Evolutionary conservation across 176 grass and related monocot species (phyloP).

Genomic region (Aegilops sharonensis): DNA sequence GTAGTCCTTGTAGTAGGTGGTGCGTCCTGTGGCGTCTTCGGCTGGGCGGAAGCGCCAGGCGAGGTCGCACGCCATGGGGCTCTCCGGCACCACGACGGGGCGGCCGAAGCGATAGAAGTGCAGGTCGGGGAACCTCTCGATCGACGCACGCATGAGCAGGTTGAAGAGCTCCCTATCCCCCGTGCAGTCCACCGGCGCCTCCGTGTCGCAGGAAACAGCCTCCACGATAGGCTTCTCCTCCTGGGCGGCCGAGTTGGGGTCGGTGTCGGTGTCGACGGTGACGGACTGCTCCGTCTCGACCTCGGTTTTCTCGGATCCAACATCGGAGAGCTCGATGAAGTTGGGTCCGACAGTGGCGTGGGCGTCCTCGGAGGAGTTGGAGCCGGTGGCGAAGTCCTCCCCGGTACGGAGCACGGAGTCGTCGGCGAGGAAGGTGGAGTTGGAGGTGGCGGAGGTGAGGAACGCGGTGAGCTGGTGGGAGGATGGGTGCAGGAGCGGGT

Average conservation of each 20-base stretch:
- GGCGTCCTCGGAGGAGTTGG: conserved; percentile 1
- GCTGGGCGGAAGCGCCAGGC: conserved; percentile 92
- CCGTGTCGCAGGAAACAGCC: conserved; percentile 59
- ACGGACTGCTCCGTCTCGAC: conserved; percentile 33
- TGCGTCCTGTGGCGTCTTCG: conserved; percentile 51
- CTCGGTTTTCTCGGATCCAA: conserved; percentile 33
- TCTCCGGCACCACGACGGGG: conserved; percentile 54
- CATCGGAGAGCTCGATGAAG: conserved; percentile 76
- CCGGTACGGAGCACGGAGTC: conserved; percentile 86
- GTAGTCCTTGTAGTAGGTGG: conserved; percentile 94
- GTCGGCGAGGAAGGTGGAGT: conserved; percentile 70
- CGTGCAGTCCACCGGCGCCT: conserved; percentile 61
- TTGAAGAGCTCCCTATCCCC: conserved; percentile 70
- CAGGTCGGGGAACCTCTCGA: conserved; percentile 68
- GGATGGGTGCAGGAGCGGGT: conserved; percentile 81
- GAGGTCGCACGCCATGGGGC: conserved; percentile 68
- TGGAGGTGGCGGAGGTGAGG: conserved; percentile 81
- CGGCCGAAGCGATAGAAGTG: conserved; percentile 90
- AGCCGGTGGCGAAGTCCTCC: conserved; percentile 59
- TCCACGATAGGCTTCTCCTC: conserved; percentile 17
- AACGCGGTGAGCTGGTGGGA: conserved; percentile 77
- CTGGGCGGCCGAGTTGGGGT: neutral
- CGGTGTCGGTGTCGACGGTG: conserved; percentile 41
- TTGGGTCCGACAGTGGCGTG: neutral
- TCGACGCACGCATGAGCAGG: conserved; percentile 75